Percentiles rank a stretch among this genome's conserved stretches.
These are phyloP conservation scores for Pneumocystis jirovecii DNA, from an alignment of 1,139 yeast genomes.

Conservation along the genomic window DNA sequence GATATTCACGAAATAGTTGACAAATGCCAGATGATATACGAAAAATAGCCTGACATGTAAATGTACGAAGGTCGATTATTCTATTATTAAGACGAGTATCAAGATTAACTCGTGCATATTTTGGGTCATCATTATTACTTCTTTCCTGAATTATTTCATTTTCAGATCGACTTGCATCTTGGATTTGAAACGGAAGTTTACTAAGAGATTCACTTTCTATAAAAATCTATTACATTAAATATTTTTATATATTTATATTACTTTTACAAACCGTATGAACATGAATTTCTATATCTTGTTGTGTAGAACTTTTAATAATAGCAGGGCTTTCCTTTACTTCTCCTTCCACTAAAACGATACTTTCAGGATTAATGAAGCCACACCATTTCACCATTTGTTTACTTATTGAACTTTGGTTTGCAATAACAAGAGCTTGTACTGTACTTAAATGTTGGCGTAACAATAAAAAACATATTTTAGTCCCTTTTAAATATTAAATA, in stretches of 20 bases:
- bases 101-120: constrained; percentile 77
- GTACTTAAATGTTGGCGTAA: constrained; percentile 77
- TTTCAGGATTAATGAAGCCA: constrained; percentile 68
- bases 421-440: constrained; percentile 72
- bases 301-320: constrained; percentile 76
- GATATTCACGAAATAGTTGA: constrained; percentile 75
- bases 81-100: constrained; percentile 92
- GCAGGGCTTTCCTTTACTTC: constrained; percentile 70
- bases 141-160: constrained; percentile 46
- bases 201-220: constrained; percentile 62
- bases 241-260: background rate
- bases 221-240: constrained; percentile 41
- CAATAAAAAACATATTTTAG: constrained; percentile 78
- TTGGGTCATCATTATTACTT: constrained; percentile 43
- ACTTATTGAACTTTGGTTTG: constrained; percentile 53
- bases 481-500: constrained; percentile 23
- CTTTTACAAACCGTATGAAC: constrained; percentile 32
- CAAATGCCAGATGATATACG: constrained; percentile 84
- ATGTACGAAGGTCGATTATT: constrained; percentile 90
- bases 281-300: constrained; percentile 77
- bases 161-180: constrained; percentile 91
- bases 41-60: constrained; percentile 94
- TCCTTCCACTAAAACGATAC: constrained; percentile 86
- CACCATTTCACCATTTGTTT: constrained; percentile 98
- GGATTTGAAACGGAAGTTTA: constrained; percentile 82